phyloP scores from a whole-genome alignment of 2,329 filamentous ascomycete genomes.

The Fusarium sp. region DNA sequence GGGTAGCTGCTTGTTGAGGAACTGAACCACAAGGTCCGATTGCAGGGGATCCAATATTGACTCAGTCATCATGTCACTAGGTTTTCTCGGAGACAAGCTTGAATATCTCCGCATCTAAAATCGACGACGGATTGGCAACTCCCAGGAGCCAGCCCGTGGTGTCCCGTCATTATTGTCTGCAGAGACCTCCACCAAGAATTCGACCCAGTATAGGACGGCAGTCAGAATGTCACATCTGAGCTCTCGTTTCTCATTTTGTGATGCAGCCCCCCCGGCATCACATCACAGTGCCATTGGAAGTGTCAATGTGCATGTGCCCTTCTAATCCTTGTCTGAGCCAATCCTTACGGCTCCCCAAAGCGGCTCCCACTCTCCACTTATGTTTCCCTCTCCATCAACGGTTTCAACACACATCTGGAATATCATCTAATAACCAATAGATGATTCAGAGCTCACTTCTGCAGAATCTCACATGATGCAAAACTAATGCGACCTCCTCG shows the following conservation, averaged over 20 bases:
- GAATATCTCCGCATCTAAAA: slow-evolving; percentile 11
- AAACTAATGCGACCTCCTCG: slow-evolving; percentile 42
- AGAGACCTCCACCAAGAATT: slow-evolving; percentile 5
- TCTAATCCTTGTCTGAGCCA: slow-evolving; percentile 29
- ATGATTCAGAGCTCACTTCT: slow-evolving; percentile 17
- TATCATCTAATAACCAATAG: slow-evolving; percentile 27
- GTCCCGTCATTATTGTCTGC: slow-evolving; percentile 21
- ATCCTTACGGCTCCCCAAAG: slow-evolving; percentile 25
- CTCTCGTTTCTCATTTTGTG: slow-evolving; percentile 33
- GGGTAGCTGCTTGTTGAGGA: slow-evolving; percentile 29
- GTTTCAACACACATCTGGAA: slow-evolving; percentile 25
- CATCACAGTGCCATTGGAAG: slow-evolving; percentile 33
- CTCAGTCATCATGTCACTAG: slow-evolving; percentile 17
- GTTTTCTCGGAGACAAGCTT: slow-evolving; percentile 15
- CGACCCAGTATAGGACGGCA: slow-evolving; percentile 32
- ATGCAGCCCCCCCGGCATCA: slow-evolving; percentile 33
- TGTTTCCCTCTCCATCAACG: slow-evolving; percentile 23
- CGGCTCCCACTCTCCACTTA: slow-evolving; percentile 19
- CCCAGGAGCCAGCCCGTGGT: slow-evolving; percentile 19
- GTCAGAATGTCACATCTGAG: slow-evolving; percentile 36
- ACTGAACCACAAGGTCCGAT: slow-evolving; percentile 11
- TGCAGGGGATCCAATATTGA: slow-evolving; percentile 26
- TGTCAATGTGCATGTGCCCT: slow-evolving; percentile 19
- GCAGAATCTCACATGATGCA: slow-evolving; percentile 44
- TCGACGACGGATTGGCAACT: slow-evolving; percentile 10